phyloP scores from a whole-genome alignment of 1,139 yeast genomes.

The Suhomyces taliae region DNA sequence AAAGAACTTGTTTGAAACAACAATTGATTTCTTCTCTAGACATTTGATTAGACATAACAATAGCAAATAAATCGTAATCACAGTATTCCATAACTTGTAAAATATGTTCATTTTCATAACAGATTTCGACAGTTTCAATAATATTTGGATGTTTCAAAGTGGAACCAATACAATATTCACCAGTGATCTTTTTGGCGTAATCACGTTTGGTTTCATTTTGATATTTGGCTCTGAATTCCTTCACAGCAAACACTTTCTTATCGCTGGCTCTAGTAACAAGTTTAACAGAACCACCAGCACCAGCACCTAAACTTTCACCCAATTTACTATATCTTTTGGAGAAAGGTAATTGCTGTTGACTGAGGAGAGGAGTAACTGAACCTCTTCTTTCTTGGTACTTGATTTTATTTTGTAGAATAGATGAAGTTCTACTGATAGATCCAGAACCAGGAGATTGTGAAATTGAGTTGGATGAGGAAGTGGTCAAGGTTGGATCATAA shows the following conservation, averaged over 20 bases:
- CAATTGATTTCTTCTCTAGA: constrained; percentile 81
- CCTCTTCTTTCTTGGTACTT: constrained; percentile 40
- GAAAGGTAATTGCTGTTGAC: constrained; percentile 49
- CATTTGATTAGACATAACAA: constrained; percentile 95
- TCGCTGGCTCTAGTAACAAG: constrained; percentile 70
- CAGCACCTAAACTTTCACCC: constrained; percentile 90
- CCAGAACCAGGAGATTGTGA: constrained; percentile 31
- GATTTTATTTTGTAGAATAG: constrained; percentile 31
- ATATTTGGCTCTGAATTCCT: constrained; percentile 81
- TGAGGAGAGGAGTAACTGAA: constrained; percentile 35
- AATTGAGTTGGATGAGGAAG: constrained; percentile 34
- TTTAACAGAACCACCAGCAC: constrained; percentile 93
- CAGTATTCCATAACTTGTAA: constrained; percentile 95
- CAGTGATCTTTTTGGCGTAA: constrained; percentile 90
- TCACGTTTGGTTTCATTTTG: constrained; percentile 79
- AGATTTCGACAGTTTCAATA: constrained; percentile 86
- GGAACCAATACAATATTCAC: constrained; percentile 93
- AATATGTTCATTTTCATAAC: constrained; percentile 84
- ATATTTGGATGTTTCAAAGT: constrained; percentile 89
- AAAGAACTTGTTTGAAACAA: constrained; percentile 82
- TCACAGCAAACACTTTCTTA: constrained; percentile 80
- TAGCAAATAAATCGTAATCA: constrained; percentile 88
- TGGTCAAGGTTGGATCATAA: constrained; percentile 21
- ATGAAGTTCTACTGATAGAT: constrained; percentile 29
- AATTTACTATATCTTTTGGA: constrained; percentile 77